Evolutionary conservation across 2,329 filamentous ascomycete species (phyloP), one percentile per base, ranked within the genome.

Genomic region (Plenodomus tracheiphilus): DNA sequence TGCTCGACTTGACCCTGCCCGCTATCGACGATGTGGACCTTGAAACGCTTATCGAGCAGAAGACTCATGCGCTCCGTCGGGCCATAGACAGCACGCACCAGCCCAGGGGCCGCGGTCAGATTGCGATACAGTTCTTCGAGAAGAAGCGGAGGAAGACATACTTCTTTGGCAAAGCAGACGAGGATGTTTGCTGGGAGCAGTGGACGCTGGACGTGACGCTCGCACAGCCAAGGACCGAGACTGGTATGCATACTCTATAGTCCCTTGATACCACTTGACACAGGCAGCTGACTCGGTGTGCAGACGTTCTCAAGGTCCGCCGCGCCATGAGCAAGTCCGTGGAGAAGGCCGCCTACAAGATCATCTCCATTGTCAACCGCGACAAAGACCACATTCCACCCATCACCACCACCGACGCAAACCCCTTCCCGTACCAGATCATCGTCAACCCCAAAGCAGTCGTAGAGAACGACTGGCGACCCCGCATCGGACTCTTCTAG

Each of bases 381-480:
- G 88, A 97, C 74, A 96, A 95, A 71, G 90, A 95, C 66, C 94
- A 97, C 73, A 97, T 99, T 58, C 94, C 94, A 1, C 94, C 93
- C 42, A 97, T 97, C 64, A 97, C 91, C 8, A 94, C 91, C 18
- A 91, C 86, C 68, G 90, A 93, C 54, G 80, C 88, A 40, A 97
- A 97, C 71, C 93, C 94, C 0, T 99, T 97, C 67, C 93, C 93
- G 0, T 97, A 96, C 74, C 88, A 92, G 72, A 96, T 97, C 68
- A 83, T 87, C 53, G 85, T 97, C 50, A 94, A 96, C 68, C 90
- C 90, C 48, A 90, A 90, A 65, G 40, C 65, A 21, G 56, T 57
- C 17, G 81, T 86, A 51, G 86, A 88, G 28, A 68, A 58, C 43
- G 82, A 86, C 43, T 93, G 91, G 90, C 85, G 89, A 41, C 83